Conservation (phyloP, 2,329 filamentous ascomycete species). For the Hawksworthiomyces lignivorus region DNA sequence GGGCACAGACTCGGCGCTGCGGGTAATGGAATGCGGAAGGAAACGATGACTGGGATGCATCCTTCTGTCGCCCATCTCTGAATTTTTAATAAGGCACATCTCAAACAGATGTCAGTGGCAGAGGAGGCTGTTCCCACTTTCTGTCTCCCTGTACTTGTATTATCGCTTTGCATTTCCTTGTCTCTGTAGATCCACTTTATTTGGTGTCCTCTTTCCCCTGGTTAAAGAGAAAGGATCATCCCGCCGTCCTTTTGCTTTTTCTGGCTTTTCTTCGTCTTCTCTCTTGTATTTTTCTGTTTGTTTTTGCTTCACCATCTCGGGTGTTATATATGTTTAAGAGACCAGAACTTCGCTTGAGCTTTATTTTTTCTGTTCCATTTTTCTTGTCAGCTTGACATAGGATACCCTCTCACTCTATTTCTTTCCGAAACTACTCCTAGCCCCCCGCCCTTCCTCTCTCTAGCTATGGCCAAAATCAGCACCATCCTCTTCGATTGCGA, state of each 20-base stretch:
- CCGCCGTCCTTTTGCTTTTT: slow-evolving; percentile 1
- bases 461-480: slow-evolving; percentile 44
- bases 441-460: background rate
- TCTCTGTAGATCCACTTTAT: slow-evolving; percentile 3
- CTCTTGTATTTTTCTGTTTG: background rate
- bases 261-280: background rate
- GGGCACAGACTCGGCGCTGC: too few species aligned
- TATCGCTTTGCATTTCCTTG: too few species aligned
- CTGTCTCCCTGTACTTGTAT: slow-evolving; percentile 1
- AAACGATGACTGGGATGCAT: too few species aligned
- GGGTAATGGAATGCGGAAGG: too few species aligned
- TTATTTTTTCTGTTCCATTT: background rate
- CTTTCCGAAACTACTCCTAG: background rate
- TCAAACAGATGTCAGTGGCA: too few species aligned
- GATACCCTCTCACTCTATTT: background rate
- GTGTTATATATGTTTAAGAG: background rate
- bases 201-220: background rate
- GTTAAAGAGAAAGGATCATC: slow-evolving; percentile 2
- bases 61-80: too few species aligned
- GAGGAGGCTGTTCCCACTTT: too few species aligned
- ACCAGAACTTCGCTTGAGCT: background rate
- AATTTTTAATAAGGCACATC: too few species aligned
- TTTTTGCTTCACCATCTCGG: background rate
- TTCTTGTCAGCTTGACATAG: background rate
- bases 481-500: slow-evolving; percentile 71